These are phyloP conservation scores for Hirschioporus abietinus DNA, from an alignment of 768 basidiomycete species.

Conservation along the genomic window DNA sequence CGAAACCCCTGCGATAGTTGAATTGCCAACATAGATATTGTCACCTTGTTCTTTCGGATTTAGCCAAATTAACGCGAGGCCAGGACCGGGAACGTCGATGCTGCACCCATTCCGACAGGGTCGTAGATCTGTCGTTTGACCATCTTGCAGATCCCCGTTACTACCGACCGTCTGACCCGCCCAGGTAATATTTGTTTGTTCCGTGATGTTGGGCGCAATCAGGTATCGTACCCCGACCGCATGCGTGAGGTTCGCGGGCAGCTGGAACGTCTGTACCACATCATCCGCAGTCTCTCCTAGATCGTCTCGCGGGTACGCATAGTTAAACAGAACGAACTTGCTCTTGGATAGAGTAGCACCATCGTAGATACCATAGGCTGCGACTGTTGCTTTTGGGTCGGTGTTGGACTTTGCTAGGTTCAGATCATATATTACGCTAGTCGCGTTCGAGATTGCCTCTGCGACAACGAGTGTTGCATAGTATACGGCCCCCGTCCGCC, in stretches of 20 bases:
- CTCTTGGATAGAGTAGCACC: slow-evolving; percentile 35
- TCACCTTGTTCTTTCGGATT: neutral
- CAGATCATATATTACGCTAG: slow-evolving; percentile 42
- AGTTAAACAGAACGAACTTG: slow-evolving; percentile 47
- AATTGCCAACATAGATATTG: neutral
- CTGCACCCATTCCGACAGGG: slow-evolving; percentile 42
- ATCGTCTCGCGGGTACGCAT: slow-evolving; percentile 19
- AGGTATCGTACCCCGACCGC: slow-evolving; percentile 41
- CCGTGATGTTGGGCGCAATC: slow-evolving; percentile 39
- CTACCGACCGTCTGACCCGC: slow-evolving; percentile 46
- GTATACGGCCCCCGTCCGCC: slow-evolving; percentile 45
- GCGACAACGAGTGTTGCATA: slow-evolving; percentile 42
- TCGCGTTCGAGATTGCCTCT: slow-evolving; percentile 37
- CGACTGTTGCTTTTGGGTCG: slow-evolving; percentile 27
- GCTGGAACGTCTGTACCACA: slow-evolving; percentile 23
- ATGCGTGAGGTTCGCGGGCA: slow-evolving; percentile 19
- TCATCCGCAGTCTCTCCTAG: neutral
- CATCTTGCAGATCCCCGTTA: slow-evolving; percentile 32
- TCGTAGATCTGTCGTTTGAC: slow-evolving; percentile 8
- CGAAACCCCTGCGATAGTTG: neutral
- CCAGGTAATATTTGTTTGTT: slow-evolving; percentile 55
- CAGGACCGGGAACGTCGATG: slow-evolving; percentile 43
- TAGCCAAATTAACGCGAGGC: slow-evolving; percentile 39
- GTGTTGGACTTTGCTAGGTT: slow-evolving; percentile 35
- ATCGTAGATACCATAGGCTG: slow-evolving; percentile 59